phyloP scores from a whole-genome alignment of 2,329 filamentous ascomycete genomes.

The Beauveria bassiana region DNA sequence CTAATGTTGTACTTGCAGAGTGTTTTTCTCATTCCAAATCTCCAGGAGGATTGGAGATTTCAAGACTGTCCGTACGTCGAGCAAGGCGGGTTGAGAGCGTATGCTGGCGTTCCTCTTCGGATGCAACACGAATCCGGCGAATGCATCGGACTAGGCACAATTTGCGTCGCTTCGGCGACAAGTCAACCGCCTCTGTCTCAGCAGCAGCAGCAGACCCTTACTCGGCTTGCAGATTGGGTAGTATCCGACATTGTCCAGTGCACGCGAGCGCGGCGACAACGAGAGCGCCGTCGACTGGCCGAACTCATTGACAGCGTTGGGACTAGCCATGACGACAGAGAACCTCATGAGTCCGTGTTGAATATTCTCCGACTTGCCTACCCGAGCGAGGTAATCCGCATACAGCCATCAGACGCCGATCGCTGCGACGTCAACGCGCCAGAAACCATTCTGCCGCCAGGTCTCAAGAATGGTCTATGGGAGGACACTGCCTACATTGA shows the following conservation, averaged over 20 bases:
- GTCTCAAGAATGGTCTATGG: conserved; percentile 33
- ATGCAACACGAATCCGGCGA: conserved; percentile 32
- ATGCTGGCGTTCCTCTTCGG: conserved; percentile 33
- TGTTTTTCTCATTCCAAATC: conserved; percentile 33
- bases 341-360: conserved; percentile 16
- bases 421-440: conserved; percentile 21
- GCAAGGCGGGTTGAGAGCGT: conserved; percentile 29
- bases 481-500: conserved; percentile 34
- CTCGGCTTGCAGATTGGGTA: conserved; percentile 25
- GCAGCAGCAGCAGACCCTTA: conserved; percentile 20
- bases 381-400: conserved; percentile 22
- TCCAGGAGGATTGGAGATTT: conserved; percentile 38
- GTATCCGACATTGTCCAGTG: conserved; percentile 33
- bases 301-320: conserved; percentile 25
- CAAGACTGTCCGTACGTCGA: conserved; percentile 31
- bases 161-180: conserved; percentile 34
- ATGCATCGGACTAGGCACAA: conserved; percentile 31
- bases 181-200: conserved; percentile 24
- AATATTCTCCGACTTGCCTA: conserved; percentile 25
- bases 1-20: conserved; percentile 16
- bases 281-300: conserved; percentile 29
- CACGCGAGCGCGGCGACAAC: conserved; percentile 28
- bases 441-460: conserved; percentile 18
- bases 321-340: conserved; percentile 12
- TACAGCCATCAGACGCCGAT: conserved; percentile 20